Base-by-base conservation (phyloP, 2,329 filamentous ascomycete species). In the Trichoderma oligosporum region DNA sequence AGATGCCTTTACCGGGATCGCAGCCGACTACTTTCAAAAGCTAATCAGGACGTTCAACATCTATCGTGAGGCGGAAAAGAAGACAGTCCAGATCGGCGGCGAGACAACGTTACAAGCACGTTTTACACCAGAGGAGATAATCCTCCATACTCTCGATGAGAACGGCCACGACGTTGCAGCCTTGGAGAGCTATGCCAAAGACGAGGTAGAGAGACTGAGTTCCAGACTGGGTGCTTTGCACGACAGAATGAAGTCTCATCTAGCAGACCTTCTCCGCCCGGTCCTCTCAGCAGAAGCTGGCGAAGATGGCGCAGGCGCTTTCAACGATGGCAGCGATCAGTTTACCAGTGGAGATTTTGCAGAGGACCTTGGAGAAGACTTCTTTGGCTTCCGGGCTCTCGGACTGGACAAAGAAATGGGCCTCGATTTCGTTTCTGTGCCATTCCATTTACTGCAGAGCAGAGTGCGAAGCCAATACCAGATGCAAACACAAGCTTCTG, bases 301-400 rank as follows among this genome's bases (percentile, higher is more conserved):
- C 33, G 82, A 84, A 29, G 94, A 97, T 68, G 94, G 92, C 33
- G 91, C 87, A 4, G 89, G 88, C 57, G 89, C 91, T 6, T 99
- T 99, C 79, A 91, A 95, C 61, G 94, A 99, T 66, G 93, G 92
- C 62, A 96, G 91, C 71, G 94, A 99, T 62, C 94, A 97, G 69
- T 99, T 97, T 65, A 86, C 97, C 46, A 91, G 89, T 44, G 94
- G 94, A 61, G 94, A 99, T 72, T 99, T 99, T 70, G 94, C 94
- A 0, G 94, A 97, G 70, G 94, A 99, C 65, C 88, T 99, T 11
- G 93, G 92, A 60, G 94, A 99, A 76, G 94, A 99, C 74, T 99
- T 97, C 82, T 99, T 99, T 68, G 94, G 94, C 25, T 97, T 99
- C 82, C 92, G 91, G 69, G 92, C 96, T 60, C 83, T 99, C 44